Conservation (phyloP, 805 yeast species). For the Candida incommunis region DNA sequence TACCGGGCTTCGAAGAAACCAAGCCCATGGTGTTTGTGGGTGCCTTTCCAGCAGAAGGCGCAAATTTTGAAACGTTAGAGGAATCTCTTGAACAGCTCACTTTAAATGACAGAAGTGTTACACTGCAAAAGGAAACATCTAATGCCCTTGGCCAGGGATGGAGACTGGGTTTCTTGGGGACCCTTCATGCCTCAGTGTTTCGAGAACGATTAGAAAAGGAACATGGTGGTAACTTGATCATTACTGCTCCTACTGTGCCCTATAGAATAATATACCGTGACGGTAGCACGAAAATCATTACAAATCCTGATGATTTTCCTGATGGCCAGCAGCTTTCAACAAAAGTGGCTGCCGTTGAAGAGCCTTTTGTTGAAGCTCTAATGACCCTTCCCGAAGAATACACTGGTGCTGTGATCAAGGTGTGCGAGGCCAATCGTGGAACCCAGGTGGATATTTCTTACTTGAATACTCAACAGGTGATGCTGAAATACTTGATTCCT, state of each 20-base stretch:
- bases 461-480: conserved; percentile 64
- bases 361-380: conserved; percentile 80
- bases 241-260: conserved; percentile 95
- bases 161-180: conserved; percentile 91
- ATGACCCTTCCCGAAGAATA: conserved; percentile 88
- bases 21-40: conserved; percentile 98
- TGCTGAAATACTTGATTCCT: conserved; percentile 69
- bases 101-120: conserved; percentile 82
- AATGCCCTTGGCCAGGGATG: conserved; percentile 95
- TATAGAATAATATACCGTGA: conserved; percentile 59
- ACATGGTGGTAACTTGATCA: conserved; percentile 81
- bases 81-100: conserved; percentile 83
- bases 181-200: conserved; percentile 89
- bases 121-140: conserved; percentile 79
- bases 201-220: conserved; percentile 85
- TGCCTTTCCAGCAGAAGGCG: conserved; percentile 92
- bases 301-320: conserved; percentile 92
- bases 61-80: conserved; percentile 76
- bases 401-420: conserved; percentile 70
- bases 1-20: conserved; percentile 92
- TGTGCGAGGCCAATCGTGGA: conserved; percentile 79
- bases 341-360: conserved; percentile 43
- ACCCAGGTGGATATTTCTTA: conserved; percentile 67
- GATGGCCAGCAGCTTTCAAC: conserved; percentile 17
- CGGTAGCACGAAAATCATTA: conserved; percentile 50